Evolutionary conservation across 2,329 filamentous ascomycete species (phyloP).

Genomic region (Sarocladiaceae sp.): DNA sequence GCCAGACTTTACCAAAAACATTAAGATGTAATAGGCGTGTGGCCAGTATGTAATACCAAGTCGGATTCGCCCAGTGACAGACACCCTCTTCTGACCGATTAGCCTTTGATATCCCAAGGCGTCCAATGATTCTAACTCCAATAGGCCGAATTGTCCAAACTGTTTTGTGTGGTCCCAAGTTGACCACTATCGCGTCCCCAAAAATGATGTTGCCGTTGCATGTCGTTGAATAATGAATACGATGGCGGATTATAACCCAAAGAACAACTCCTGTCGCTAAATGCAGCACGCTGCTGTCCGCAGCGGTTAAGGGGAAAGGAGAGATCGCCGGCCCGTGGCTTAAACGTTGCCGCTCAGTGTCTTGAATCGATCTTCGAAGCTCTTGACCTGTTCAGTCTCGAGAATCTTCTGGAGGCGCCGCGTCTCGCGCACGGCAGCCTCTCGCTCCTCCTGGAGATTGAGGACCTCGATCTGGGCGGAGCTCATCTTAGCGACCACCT

Average conservation of each 20-base stretch:
- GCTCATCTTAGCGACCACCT: conserved; percentile 75
- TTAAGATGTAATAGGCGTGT: conserved; percentile 8
- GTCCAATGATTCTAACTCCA: conserved; percentile 6
- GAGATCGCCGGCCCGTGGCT: conserved; percentile 7
- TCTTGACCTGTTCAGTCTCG: conserved; percentile 54
- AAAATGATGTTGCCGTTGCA: conserved; percentile 9
- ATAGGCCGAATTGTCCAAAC: conserved; percentile 5
- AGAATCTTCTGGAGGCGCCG: conserved; percentile 62
- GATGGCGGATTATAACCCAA: conserved; percentile 16
- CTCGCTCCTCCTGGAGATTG: conserved; percentile 68
- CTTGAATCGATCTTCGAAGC: conserved; percentile 31
- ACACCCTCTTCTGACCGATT: not conserved
- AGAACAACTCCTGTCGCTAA: conserved; percentile 31
- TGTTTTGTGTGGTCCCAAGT: not conserved
- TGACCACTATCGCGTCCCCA: too few relatives aligned
- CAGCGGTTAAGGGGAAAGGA: not conserved
- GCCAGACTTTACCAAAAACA: conserved; percentile 7
- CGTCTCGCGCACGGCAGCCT: conserved; percentile 68
- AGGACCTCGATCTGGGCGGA: conserved; percentile 76
- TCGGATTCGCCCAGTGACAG: not conserved
- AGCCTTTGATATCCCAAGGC: conserved; percentile 1
- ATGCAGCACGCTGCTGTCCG: conserved; percentile 20
- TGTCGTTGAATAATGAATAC: not conserved
- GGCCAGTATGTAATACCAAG: conserved; percentile 4
- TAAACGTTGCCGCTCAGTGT: conserved; percentile 22